phyloP scores from a whole-genome alignment of 148 eudicot species.

The Cornus kousa region DNA sequence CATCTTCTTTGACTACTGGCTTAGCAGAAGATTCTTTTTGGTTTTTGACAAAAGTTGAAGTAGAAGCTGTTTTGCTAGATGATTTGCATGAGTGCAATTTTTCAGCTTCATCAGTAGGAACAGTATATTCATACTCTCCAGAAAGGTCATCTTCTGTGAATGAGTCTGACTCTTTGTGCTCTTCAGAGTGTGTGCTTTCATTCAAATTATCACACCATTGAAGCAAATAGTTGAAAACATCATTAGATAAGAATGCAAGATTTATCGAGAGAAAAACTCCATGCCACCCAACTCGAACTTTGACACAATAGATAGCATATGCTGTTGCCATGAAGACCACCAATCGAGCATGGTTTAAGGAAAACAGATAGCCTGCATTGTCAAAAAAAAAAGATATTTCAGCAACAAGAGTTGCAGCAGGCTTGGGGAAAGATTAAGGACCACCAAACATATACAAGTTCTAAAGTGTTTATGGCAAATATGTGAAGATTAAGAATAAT shows the following conservation, averaged over 20 bases:
- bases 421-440: conserved; percentile 4
- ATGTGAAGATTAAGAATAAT: background rate
- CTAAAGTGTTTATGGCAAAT: background rate
- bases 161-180: conserved; percentile 60
- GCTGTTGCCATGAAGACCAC: conserved; percentile 79
- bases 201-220: conserved; percentile 89
- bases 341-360: conserved; percentile 88
- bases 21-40: conserved; percentile 57
- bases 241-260: conserved; percentile 89
- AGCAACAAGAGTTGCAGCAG: background rate
- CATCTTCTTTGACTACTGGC: conserved; percentile 66
- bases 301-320: conserved; percentile 77
- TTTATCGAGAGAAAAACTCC: conserved; percentile 80
- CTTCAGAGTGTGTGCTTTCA: conserved; percentile 73
- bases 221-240: conserved; percentile 59
- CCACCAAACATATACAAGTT: background rate
- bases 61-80: conserved; percentile 41
- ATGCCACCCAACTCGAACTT: conserved; percentile 82
- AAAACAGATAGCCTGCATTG: conserved; percentile 85
- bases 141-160: conserved; percentile 70
- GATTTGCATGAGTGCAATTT: conserved; percentile 50
- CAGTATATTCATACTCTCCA: conserved; percentile 54
- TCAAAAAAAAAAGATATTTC: conserved; percentile 3
- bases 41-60: conserved; percentile 37
- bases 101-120: conserved; percentile 66